Conservation (phyloP, 2,329 filamentous ascomycete genomes). For the Parascedosporium putredinis region DNA sequence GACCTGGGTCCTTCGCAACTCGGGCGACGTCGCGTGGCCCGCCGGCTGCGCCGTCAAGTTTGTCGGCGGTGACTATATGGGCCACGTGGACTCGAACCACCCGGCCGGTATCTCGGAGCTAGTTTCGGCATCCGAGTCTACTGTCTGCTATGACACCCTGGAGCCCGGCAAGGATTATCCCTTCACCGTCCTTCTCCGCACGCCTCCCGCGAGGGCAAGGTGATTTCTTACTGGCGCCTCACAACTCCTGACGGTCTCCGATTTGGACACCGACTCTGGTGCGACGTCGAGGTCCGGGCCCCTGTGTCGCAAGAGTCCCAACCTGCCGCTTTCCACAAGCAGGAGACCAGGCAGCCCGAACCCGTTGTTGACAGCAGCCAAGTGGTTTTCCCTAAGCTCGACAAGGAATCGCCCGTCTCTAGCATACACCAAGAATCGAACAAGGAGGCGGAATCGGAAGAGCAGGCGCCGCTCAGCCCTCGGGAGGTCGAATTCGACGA, state of each 20-base stretch:
- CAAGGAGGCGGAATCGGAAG: slow-evolving; percentile 36
- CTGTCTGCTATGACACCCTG: slow-evolving; percentile 58
- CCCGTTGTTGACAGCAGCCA: slow-evolving; percentile 36
- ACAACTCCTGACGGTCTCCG: slow-evolving; percentile 69
- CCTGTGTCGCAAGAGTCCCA: slow-evolving; percentile 15
- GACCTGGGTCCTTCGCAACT: slow-evolving; percentile 84
- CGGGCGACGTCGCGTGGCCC: slow-evolving; percentile 71
- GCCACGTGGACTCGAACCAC: slow-evolving; percentile 70
- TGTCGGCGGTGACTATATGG: slow-evolving; percentile 93
- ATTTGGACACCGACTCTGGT: slow-evolving; percentile 93
- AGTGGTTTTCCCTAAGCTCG: slow-evolving; percentile 95
- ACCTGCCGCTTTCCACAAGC: not conserved
- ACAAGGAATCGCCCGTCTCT: slow-evolving; percentile 79
- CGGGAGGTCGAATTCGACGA: slow-evolving; percentile 27
- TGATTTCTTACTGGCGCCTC: slow-evolving; percentile 94
- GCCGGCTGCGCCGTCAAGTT: slow-evolving; percentile 83
- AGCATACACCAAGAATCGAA: slow-evolving; percentile 60
- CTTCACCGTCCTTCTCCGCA: slow-evolving; percentile 79
- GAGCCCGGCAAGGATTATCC: slow-evolving; percentile 62
- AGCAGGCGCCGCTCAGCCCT: slow-evolving; percentile 28
- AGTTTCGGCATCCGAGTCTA: slow-evolving; percentile 71
- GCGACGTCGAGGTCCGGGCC: slow-evolving; percentile 65
- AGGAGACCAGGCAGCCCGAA: slow-evolving; percentile 14
- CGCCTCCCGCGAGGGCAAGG: slow-evolving; percentile 65
- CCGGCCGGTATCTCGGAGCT: slow-evolving; percentile 71